Evolutionary conservation across 164 flowering plant species (phyloP), one percentile per base, ranked within the genome.

Genomic region (Magnolia sinica): DNA sequence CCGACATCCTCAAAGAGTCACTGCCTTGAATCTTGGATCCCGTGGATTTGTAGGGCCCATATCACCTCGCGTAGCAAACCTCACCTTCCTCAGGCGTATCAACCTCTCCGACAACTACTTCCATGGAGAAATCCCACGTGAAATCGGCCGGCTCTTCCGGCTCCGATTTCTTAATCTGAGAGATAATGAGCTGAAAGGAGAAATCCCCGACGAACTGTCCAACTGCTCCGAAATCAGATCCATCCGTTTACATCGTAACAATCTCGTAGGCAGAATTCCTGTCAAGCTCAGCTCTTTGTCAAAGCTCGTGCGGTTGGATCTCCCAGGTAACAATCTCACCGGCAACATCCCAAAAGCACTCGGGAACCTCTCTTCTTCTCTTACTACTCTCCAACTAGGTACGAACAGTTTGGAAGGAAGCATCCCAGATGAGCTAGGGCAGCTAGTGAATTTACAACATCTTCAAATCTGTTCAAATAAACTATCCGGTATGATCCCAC

Each of bases 331-430:
- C 66, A 79, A 81, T 29, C 76, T 88, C 4, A 83, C 74, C 5
- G 89, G 89, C 49, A 73, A 6, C 0, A 69, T 87, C 71, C 89
- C 87, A 18, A 2, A 74, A 49, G 79, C 83, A 8, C 1, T 88
- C 8, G 86, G 85, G 13, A 88, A 88, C 76, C 80, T 87, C 20
- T 37, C 68, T 1, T 74, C 88, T 0, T 82, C 83, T 3, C 77
- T 87, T 6, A 24, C 4, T 14, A 0, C 1, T 50, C 75, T 87
- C 1, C 6, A 3, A 7, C 13, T 84, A 3, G 0, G 4, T 8
- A 16, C 3, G 0, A 87, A 87, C 64, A 76, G 50, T 18, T 50
- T 87, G 8, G 50, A 68, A 6, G 88, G 86, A 74, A 66, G 52
- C 8, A 52, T 75, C 18, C 77, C 77, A 16, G 16, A 6, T 9